These are phyloP conservation scores for Suillus occidentalis DNA, from an alignment of 768 basidiomycete genomes.

Conservation along the genomic window DNA sequence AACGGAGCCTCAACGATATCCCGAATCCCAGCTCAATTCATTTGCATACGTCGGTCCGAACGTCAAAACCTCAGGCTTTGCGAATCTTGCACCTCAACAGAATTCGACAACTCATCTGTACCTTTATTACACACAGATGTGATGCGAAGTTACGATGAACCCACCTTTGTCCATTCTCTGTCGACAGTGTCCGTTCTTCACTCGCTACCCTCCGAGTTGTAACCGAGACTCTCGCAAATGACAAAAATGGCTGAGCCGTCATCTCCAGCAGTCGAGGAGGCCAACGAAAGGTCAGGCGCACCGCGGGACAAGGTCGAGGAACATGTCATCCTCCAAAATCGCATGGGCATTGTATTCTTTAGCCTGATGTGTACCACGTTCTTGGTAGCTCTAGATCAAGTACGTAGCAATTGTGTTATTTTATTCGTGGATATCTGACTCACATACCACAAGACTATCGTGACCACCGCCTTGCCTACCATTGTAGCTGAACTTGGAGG, in stretches of 20 bases:
- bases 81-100: not conserved
- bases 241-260: not conserved
- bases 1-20: not conserved
- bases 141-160: not conserved
- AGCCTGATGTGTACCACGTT: slow-evolving; percentile 45
- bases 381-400: slow-evolving; percentile 51
- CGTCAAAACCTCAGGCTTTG: not conserved
- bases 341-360: slow-evolving; percentile 41
- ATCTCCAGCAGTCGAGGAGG: not conserved
- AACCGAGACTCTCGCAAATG: not conserved
- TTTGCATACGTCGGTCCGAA: not conserved
- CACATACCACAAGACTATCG: slow-evolving; percentile 36
- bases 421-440: not conserved
- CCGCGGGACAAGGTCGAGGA: slow-evolving; percentile 40
- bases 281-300: slow-evolving; percentile 25
- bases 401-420: slow-evolving; percentile 12
- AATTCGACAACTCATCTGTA: not conserved
- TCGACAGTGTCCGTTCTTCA: not conserved
- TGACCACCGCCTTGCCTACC: slow-evolving; percentile 51
- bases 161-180: not conserved
- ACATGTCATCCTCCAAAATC: slow-evolving; percentile 44
- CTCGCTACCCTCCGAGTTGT: not conserved
- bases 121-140: not conserved
- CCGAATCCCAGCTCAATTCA: not conserved
- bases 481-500: slow-evolving; percentile 46